Evolutionary conservation across 2,329 filamentous ascomycete species (phyloP), one percentile per base, ranked within the genome.

Genomic region (Lecanosticta acicola): DNA sequence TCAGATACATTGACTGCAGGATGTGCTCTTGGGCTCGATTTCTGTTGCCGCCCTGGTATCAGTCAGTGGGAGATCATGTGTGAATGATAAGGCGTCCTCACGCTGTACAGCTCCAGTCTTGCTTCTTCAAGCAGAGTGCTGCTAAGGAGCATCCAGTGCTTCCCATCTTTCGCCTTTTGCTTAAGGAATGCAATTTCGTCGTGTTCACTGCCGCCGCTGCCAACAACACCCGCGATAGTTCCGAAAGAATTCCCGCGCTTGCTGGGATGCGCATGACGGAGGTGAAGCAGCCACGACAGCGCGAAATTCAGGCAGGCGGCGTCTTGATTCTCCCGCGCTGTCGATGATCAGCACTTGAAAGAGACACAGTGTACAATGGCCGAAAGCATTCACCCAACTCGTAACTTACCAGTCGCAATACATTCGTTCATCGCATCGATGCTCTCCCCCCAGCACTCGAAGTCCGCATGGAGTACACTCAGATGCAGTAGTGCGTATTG

Each of bases 371-470:
- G 3, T 26, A 3, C 13, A 11, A n/a, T 35, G 17, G 10, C 3
- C n/a, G n/a, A n/a, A n/a, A n/a, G n/a, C n/a, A n/a, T n/a, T n/a
- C n/a, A n/a, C n/a, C n/a, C n/a, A n/a, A n/a, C n/a, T n/a, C 3
- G 11, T 3, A 16, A 45, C 59, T 38, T 38, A 64, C 62, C 62
- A n/a, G 89, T 94, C 0, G 90, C 84, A 26, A 98, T 89, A 0
- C 91, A 90, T 66, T 97, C 93, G 35, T 94, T 82, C 82, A 98
- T 95, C 10, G 91, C 87, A 9, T 87, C 80, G n/a, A 97, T 78
- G 4, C 91, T 91, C 68, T 97, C 90, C 33, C 81, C 79, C 64
- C 89, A 84, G 62, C 87, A 95, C 38, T 90, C 90, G 71, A 97
- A 97, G 65, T 97, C 93, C 13, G 90, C 87, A 62, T 98, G 91